Percentiles rank a stretch among this genome's conserved stretches.
These are phyloP conservation scores for Fusarium graminum DNA, from an alignment of 2,329 filamentous ascomycete genomes.

Conservation along the genomic window DNA sequence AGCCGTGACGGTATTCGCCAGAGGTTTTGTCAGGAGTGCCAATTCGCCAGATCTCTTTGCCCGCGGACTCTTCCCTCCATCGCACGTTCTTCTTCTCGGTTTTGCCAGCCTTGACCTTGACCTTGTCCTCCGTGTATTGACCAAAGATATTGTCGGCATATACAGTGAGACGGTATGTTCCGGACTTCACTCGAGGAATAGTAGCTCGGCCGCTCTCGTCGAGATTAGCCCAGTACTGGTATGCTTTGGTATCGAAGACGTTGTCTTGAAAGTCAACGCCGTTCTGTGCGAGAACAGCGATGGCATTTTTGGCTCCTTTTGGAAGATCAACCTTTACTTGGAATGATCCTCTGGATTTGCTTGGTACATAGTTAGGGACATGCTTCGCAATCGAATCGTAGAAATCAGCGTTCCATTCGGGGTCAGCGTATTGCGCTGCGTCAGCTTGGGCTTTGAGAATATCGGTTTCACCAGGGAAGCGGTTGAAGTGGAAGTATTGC, in stretches of 20 bases:
- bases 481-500: conserved; percentile 73
- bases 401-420: conserved; percentile 69
- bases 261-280: conserved; percentile 57
- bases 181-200: conserved; percentile 68
- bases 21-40: conserved; percentile 72
- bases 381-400: conserved; percentile 73
- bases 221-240: conserved; percentile 73
- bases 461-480: conserved; percentile 60
- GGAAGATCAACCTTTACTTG: conserved; percentile 66
- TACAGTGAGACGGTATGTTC: conserved; percentile 72
- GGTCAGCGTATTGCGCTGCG: conserved; percentile 64
- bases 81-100: conserved; percentile 54
- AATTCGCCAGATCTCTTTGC: conserved; percentile 72
- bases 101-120: conserved; percentile 57
- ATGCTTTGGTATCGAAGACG: conserved; percentile 64
- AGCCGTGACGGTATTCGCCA: conserved; percentile 72
- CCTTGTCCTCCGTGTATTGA: conserved; percentile 66
- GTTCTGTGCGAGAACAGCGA: conserved; percentile 64
- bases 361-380: conserved; percentile 70
- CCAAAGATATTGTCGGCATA: conserved; percentile 74
- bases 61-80: conserved; percentile 68
- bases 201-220: conserved; percentile 60
- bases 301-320: conserved; percentile 61
- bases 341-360: conserved; percentile 63
- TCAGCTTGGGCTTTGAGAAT: conserved; percentile 66